Evolutionary conservation across 768 basidiomycete species (phyloP), one percentile per base, ranked within the genome.

Genomic region (Tylopilus sp.): DNA sequence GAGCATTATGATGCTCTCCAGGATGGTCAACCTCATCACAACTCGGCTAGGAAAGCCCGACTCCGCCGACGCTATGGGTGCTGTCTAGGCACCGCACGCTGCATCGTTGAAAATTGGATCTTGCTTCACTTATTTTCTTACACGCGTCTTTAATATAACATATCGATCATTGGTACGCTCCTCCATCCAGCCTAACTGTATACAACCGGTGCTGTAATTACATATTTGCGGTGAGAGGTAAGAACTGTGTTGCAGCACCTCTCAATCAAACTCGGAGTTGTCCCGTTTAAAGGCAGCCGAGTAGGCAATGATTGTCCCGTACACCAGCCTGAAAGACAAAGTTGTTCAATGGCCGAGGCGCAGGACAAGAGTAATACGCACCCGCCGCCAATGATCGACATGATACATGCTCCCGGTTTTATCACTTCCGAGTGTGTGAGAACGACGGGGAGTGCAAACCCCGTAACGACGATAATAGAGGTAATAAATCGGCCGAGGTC

Each of bases 401-500:
- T 98, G 61, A 79, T 81, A 66, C 89, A 92, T 36, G 97, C 97
- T 15, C 81, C 83, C 3, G 82, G 76, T 53, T 80, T 75, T 60
- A 98, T 97, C 55, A 98, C 78, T 50, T 86, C 85, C 3, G 97
- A 90, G 58, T 98, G 97, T 1, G 93, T 88, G 25, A 98, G 80
- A 30, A 98, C 85, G 45, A 97, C 78, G 0, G 97, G 97, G 15
- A 98, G 75, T 13, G 95, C 89, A 56, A 98, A 91, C 31, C 97
- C 97, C 30, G 93, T 89, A 10, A 97, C 85, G 53, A 98, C 93
- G 57, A 97, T 78, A 55, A 85, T 79, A 38, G 91, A 80, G 13
- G 97, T 98, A 50, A 98, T 79, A 76, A 98, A 99, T 41, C 92
- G 88, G 30, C 95, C 97, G 31, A 98, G 80, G 73, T 98, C 97